Conservation (phyloP, 257 asterid genomes). For the Nicotiana paniculata region DNA sequence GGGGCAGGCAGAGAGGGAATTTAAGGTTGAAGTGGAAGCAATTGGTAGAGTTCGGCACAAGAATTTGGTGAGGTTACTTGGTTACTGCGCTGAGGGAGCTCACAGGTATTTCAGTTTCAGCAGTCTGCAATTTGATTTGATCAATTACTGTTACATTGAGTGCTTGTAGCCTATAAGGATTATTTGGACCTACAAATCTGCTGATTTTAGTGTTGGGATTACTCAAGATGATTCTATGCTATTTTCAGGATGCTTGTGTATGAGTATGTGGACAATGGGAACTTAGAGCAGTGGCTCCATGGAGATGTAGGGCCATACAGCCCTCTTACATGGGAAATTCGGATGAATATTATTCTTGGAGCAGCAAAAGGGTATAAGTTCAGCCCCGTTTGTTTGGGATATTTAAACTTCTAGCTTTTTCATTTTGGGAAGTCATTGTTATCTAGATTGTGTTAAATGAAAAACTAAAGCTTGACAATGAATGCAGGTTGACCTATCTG, state of each 20-base stretch:
- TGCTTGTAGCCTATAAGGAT: not conserved
- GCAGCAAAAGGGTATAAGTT: constrained; percentile 26
- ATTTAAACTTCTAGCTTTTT: not conserved
- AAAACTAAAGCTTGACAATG: not conserved
- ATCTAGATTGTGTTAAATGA: not conserved
- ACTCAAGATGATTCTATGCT: not conserved
- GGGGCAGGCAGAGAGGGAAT: constrained; percentile 33
- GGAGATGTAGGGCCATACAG: constrained; percentile 23
- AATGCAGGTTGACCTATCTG: constrained; percentile 25
- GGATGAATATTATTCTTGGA: constrained; percentile 26
- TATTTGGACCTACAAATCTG: not conserved
- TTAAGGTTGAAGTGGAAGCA: constrained; percentile 33
- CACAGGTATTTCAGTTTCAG: constrained; percentile 17
- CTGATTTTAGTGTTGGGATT: not conserved
- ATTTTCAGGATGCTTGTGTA: constrained; percentile 30
- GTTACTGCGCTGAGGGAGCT: constrained; percentile 30
- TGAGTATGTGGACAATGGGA: constrained; percentile 32
- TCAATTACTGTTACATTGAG: not conserved
- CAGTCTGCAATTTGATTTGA: not conserved
- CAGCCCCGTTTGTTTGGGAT: not conserved
- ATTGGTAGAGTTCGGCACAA: constrained; percentile 32
- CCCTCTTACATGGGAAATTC: constrained; percentile 29
- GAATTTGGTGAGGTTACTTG: constrained; percentile 30
- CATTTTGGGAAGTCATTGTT: not conserved
- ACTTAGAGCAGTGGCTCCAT: constrained; percentile 33